A percentile compares a stretch with the other conserved stretches of the same genome.
These are phyloP conservation scores for Paecilomyces formosus DNA, from an alignment of 2,329 filamentous ascomycete species.

Conservation along the genomic window DNA sequence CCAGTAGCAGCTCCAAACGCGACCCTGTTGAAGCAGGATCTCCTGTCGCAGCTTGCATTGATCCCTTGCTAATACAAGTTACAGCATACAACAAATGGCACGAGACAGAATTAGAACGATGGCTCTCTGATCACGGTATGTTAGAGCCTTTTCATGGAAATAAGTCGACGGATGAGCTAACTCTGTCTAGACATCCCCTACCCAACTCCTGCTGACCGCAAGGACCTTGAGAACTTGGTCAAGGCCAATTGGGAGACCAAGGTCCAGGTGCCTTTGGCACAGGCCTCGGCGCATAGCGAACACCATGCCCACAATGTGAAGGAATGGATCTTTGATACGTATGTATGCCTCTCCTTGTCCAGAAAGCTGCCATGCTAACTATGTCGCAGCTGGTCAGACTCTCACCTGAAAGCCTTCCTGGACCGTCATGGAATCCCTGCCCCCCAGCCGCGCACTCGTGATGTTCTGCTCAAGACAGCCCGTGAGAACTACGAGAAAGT, in stretches of 20 bases:
- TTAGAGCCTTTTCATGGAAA: not conserved
- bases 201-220: constrained; percentile 82
- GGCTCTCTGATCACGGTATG: constrained; percentile 75
- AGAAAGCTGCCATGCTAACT: constrained; percentile 26
- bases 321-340: constrained; percentile 88
- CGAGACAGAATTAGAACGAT: constrained; percentile 92
- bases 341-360: constrained; percentile 18
- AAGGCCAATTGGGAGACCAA: constrained; percentile 81
- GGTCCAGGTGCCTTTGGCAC: constrained; percentile 64
- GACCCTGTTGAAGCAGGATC: not conserved
- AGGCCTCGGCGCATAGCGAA: constrained; percentile 69
- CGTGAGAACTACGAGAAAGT: constrained; percentile 73
- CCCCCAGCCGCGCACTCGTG: constrained; percentile 79
- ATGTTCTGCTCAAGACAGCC: constrained; percentile 68
- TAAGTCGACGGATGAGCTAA: not conserved
- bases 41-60: not conserved
- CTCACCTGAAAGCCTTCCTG: constrained; percentile 85
- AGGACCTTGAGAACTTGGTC: constrained; percentile 87
- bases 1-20: not conserved
- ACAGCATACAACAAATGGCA: constrained; percentile 98
- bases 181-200: constrained; percentile 61
- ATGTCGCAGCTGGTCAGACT: constrained; percentile 71
- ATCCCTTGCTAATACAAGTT: constrained; percentile 3
- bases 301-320: constrained; percentile 65
- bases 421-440: constrained; percentile 82